A percentile compares a stretch with the other conserved stretches of the same genome.
These are phyloP conservation scores for Coelastrella sp. DNA, from an alignment of 139 green algal genomes.

Conservation along the genomic window DNA sequence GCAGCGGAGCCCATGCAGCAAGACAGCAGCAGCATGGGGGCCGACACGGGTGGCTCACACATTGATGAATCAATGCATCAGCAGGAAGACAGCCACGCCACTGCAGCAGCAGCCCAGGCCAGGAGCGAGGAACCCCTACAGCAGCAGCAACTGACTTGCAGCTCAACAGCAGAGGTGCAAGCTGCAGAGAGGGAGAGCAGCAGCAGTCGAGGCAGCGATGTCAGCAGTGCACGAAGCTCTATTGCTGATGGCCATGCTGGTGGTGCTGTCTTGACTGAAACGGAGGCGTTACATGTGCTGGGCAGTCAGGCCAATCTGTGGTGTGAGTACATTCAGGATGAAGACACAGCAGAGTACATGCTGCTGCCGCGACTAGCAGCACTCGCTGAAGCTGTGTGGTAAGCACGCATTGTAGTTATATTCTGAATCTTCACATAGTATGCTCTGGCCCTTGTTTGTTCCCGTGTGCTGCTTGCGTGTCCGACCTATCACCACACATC, in stretches of 20 bases:
- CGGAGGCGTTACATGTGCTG: slow-evolving; percentile 47
- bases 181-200: background rate
- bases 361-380: slow-evolving; percentile 72
- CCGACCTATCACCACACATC: too few species aligned
- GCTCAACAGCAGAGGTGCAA: too few species aligned
- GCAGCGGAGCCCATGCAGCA: background rate
- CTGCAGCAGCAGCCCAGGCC: background rate
- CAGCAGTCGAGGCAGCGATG: background rate
- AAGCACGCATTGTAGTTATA: background rate
- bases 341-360: slow-evolving; percentile 81
- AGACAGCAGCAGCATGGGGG: too few species aligned
- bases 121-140: background rate
- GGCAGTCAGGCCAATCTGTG: slow-evolving; percentile 77
- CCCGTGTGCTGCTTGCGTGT: too few species aligned
- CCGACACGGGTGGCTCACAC: too few species aligned
- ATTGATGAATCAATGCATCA: too few species aligned
- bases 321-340: slow-evolving; percentile 75
- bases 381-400: slow-evolving; percentile 75
- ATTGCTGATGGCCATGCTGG: background rate
- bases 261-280: background rate
- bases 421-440: too few species aligned
- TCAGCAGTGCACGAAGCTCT: background rate
- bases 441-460: too few species aligned
- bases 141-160: too few species aligned
- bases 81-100: background rate